Evolutionary conservation across 2,329 filamentous ascomycete species (phyloP).

Genomic region (Hortaea werneckii): DNA sequence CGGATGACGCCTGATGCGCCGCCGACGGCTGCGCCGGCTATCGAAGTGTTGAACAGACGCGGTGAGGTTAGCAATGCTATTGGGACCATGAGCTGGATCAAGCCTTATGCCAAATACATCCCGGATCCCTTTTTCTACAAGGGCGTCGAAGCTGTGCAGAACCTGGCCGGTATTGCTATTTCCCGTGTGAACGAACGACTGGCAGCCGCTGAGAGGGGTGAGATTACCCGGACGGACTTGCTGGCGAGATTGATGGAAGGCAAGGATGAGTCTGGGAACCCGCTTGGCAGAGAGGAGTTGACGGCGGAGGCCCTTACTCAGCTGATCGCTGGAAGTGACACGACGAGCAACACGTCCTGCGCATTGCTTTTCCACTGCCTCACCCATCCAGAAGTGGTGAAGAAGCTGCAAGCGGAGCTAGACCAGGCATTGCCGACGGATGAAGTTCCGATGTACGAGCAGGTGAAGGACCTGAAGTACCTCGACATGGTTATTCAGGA

Average conservation of each 20-base stretch:
- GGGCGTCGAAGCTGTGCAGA: slow-evolving; percentile 43
- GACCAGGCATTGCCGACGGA: slow-evolving; percentile 55
- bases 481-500: slow-evolving; percentile 69
- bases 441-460: slow-evolving; percentile 59
- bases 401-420: slow-evolving; percentile 65
- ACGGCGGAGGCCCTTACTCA: slow-evolving; percentile 85
- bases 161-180: slow-evolving; percentile 78
- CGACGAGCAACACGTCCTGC: slow-evolving; percentile 70
- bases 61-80: slow-evolving; percentile 74
- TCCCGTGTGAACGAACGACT: slow-evolving; percentile 68
- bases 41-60: slow-evolving; percentile 78
- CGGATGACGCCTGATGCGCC: slow-evolving; percentile 19
- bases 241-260: slow-evolving; percentile 78
- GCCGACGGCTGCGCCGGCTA: slow-evolving; percentile 41
- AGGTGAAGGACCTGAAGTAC: slow-evolving; percentile 67
- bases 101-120: slow-evolving; percentile 69
- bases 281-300: slow-evolving; percentile 66
- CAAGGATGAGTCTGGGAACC: slow-evolving; percentile 66
- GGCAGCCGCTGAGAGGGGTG: slow-evolving; percentile 48
- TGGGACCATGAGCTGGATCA: slow-evolving; percentile 62
- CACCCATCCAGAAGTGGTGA: slow-evolving; percentile 58
- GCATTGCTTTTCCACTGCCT: slow-evolving; percentile 70
- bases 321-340: slow-evolving; percentile 70
- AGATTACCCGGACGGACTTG: slow-evolving; percentile 62
- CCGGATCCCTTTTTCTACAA: slow-evolving; percentile 33